Percentiles rank a stretch among this genome's conserved stretches.
Evolutionary conservation across 495 filamentous ascomycete genomes (phyloP).

Genomic region (Aspergillus steynii): DNA sequence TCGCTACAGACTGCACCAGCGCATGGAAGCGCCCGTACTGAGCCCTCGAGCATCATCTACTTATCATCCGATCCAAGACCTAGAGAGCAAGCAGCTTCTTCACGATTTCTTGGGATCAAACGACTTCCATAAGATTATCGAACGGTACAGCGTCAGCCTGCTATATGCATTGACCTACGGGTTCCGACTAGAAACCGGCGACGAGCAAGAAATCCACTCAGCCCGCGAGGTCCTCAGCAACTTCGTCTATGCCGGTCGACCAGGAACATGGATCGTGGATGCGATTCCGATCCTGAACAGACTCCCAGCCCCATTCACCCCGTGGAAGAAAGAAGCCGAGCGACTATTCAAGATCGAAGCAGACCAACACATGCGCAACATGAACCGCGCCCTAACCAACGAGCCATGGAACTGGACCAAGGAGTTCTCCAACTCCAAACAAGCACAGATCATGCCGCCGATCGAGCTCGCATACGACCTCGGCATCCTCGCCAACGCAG

Average conservation of each 20-base stretch:
- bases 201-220: conserved; percentile 19
- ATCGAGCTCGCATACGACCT: conserved; percentile 37
- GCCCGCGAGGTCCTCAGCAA: conserved; percentile 15
- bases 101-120: conserved; percentile 21
- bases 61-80: conserved; percentile 39
- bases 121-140: conserved; percentile 22
- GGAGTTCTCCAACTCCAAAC: conserved; percentile 11
- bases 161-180: conserved; percentile 32
- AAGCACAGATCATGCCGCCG: conserved; percentile 15
- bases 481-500: conserved; percentile 40
- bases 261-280: conserved; percentile 34
- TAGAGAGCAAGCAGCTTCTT: conserved; percentile 33
- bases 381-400: conserved; percentile 10
- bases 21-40: conserved; percentile 29
- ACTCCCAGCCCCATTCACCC: conserved; percentile 23
- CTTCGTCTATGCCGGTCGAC: conserved; percentile 14
- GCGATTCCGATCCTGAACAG: conserved; percentile 29
- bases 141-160: conserved; percentile 24
- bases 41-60: conserved; percentile 34
- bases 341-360: conserved; percentile 14
- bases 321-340: conserved; percentile 28
- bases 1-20: conserved; percentile 41
- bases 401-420: conserved; percentile 30
- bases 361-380: conserved; percentile 14
- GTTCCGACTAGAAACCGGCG: conserved; percentile 22